Evolutionary conservation across 2,329 filamentous ascomycete species (phyloP).

Genomic region (Colletotrichum truncatum): DNA sequence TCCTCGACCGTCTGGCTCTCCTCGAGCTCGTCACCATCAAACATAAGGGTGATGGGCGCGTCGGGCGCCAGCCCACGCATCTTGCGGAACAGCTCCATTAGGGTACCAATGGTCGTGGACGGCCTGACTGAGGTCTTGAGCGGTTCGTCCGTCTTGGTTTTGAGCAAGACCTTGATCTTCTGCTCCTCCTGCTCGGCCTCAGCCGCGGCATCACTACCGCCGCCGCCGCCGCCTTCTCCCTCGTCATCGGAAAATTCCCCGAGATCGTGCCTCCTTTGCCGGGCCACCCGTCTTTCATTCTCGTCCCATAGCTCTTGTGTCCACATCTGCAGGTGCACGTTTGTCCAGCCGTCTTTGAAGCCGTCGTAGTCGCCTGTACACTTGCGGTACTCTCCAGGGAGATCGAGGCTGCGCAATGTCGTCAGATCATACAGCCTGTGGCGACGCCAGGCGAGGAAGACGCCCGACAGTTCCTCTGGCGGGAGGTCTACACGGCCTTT

Average conservation of each 20-base stretch:
- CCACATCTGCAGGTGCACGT: constrained; percentile 81
- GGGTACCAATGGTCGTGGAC: constrained; percentile 67
- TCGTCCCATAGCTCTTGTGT: constrained; percentile 69
- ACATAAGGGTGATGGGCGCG: constrained; percentile 69
- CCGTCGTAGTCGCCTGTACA: constrained; percentile 49
- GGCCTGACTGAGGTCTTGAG: constrained; percentile 60
- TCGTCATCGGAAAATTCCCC: constrained; percentile 49
- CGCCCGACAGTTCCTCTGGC: constrained; percentile 54
- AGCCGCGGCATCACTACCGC: constrained; percentile 30
- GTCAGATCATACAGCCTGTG: constrained; percentile 79
- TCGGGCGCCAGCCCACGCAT: constrained; percentile 59
- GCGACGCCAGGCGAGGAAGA: constrained; percentile 84
- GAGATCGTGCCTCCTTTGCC: constrained; percentile 51
- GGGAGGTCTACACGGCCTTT: constrained; percentile 44
- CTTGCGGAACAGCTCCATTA: constrained; percentile 70
- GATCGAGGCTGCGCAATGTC: constrained; percentile 74
- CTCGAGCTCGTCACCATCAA: constrained; percentile 79
- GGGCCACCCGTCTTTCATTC: constrained; percentile 59
- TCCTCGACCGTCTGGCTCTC: constrained; percentile 68
- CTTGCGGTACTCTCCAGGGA: constrained; percentile 54
- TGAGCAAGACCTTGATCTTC: constrained; percentile 62
- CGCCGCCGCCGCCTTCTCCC: constrained; percentile 32
- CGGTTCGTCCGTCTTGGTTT: constrained; percentile 58
- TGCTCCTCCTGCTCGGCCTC: constrained; percentile 37
- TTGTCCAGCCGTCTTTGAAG: constrained; percentile 59